Conservation (phyloP, 2,329 filamentous ascomycete species). For the Cercospora sp. region DNA sequence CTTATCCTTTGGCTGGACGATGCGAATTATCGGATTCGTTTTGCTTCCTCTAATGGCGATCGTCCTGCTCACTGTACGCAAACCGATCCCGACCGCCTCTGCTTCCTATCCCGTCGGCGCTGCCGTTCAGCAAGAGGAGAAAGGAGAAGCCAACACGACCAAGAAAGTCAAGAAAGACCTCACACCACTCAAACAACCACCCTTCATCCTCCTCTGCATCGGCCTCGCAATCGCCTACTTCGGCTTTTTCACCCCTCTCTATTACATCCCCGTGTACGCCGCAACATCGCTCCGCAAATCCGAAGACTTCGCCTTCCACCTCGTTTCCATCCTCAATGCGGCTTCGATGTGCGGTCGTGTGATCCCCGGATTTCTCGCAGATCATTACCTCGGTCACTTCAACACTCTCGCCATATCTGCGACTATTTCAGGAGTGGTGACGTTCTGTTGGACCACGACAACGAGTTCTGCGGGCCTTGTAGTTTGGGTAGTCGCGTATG, state of each 20-base stretch:
- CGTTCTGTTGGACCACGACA: slow-evolving; percentile 38
- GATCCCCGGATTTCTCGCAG: slow-evolving; percentile 43
- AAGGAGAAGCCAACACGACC: neutral
- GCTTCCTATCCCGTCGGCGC: neutral
- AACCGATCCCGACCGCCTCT: neutral
- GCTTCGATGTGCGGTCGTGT: slow-evolving; percentile 45
- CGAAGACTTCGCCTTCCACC: slow-evolving; percentile 32
- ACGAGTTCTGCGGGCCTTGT: slow-evolving; percentile 29
- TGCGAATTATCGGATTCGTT: slow-evolving; percentile 55
- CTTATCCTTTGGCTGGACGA: slow-evolving; percentile 56
- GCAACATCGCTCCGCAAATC: slow-evolving; percentile 28
- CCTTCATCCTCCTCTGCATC: slow-evolving; percentile 30
- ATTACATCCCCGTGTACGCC: slow-evolving; percentile 44
- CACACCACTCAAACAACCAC: slow-evolving; percentile 24
- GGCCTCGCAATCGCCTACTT: slow-evolving; percentile 30
- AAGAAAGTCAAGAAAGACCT: slow-evolving; percentile 22
- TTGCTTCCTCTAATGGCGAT: slow-evolving; percentile 44
- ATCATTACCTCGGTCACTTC: slow-evolving; percentile 43
- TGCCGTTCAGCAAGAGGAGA: neutral
- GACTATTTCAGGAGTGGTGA: slow-evolving; percentile 40
- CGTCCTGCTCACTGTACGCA: slow-evolving; percentile 12
- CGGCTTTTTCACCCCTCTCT: slow-evolving; percentile 42
- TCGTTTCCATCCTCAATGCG: slow-evolving; percentile 45
- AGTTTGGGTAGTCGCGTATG: slow-evolving; percentile 42
- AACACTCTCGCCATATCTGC: slow-evolving; percentile 44